Base-by-base conservation (phyloP, 2,329 filamentous ascomycete genomes). In the Zymoseptoria ardabiliae region DNA sequence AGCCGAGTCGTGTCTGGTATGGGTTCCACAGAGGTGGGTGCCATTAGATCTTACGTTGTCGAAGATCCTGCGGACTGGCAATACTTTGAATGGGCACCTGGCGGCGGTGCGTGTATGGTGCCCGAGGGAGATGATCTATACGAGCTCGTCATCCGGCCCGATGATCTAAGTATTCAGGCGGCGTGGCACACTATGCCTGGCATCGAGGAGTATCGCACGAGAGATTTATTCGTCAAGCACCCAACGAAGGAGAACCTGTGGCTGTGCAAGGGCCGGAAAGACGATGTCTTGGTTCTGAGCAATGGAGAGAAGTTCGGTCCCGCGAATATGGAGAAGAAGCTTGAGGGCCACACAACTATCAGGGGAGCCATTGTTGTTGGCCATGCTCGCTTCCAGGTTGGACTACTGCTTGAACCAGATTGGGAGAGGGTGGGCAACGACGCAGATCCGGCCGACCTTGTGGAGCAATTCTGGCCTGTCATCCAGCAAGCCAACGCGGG, bases 121-220 rank as follows among this genome's bases (percentile, higher is more conserved):
- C 50, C 54, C 10, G 63, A 65, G 23, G 56, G 52, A 4, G 57
- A 56, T 20, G 60, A 59, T n/a, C 62, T 71, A 0, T 73, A 71
- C 53, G 75, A 77, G 60, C 69, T 74, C 49, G 72, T 71, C 58
- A 66, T 77, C 13, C 60, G 58, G 50, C 60, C 65, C 55, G 50
- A 59, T 53, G 52, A 66, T 55, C 19, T 59, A 56, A 50, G 57
- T 28, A 58, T 58, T 21, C 65, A 65, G 22, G 61, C 53, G 1
- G 50, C 71, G 50, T 72, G 69, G 58, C 52, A 62, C 56, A 72
- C 68, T 2, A 74, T 74, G 57, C 72, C 72, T 2, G 66, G 69
- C 20, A 55, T 69, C 22, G 48, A 67, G 7, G 69, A 69, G 49
- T 71, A 73, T 56, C 67, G 60, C 3, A 77, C 74, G 4, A 74